Conservation (phyloP, 495 filamentous ascomycete species). For the Neurospora sublineolata region DNA sequence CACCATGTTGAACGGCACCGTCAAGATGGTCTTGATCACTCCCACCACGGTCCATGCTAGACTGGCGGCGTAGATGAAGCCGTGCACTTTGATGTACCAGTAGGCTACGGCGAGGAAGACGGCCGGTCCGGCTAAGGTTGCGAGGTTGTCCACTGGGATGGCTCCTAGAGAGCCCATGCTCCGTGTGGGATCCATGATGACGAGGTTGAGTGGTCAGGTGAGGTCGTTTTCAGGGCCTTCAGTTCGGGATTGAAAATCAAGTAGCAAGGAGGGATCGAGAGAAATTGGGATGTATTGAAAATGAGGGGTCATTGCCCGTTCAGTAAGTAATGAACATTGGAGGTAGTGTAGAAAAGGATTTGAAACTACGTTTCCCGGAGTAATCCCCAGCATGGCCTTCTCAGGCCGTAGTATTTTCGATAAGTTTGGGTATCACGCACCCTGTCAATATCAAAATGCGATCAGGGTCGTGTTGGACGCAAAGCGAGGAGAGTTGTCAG, state of each 20-base stretch:
- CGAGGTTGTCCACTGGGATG: background rate
- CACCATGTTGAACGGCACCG: background rate
- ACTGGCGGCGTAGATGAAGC: background rate
- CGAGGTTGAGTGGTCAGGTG: background rate
- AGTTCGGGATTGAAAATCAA: background rate
- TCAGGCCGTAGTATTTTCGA: background rate
- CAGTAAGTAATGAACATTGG: background rate
- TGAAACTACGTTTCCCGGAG: background rate
- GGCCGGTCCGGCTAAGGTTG: constrained; percentile 23
- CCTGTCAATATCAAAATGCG: background rate
- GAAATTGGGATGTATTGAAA: background rate
- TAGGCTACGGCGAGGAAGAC: background rate
- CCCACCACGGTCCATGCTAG: background rate
- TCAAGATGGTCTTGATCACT: background rate
- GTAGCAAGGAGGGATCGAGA: background rate
- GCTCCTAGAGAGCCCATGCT: background rate
- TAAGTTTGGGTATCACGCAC: background rate
- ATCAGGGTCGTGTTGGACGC: background rate
- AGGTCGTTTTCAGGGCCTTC: background rate
- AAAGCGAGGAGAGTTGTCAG: background rate
- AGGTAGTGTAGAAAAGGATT: background rate
- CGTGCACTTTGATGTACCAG: background rate
- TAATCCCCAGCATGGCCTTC: background rate
- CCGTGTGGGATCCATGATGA: background rate
- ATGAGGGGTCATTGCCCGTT: background rate